Evolutionary conservation across 768 basidiomycete genomes (phyloP), one percentile per base, ranked within the genome.

Genomic region (Coprinopsis cinerea): DNA sequence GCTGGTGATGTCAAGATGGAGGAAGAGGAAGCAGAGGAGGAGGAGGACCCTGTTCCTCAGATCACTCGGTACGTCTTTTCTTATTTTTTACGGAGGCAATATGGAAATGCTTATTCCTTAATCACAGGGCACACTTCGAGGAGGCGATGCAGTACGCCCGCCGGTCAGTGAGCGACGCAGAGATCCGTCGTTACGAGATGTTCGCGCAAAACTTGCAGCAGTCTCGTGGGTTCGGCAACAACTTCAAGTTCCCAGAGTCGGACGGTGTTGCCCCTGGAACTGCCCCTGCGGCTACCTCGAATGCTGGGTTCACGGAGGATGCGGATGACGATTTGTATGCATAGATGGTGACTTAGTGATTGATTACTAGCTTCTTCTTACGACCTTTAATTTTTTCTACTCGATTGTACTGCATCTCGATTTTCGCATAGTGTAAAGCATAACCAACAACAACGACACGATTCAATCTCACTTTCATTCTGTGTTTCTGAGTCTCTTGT

Each of bases 121-220:
- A 47, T n/a, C 18, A 10, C 51, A 83, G 83, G 61, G 92, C 85
- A 0, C 95, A 98, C 77, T 98, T 98, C 59, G 95, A 98, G 71
- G 95, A 98, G 70, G 94, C 96, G 1, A 98, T 98, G 94, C 85
- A 87, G 69, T 98, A 81, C 60, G 94, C 96, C 54, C 87, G 96
- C 66, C 87, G 96, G 46, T 97, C 93, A 11, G 95, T 98, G 48
- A 93, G 92, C 11, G 94, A 97, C 63, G 83, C 88, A 56, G 95
- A 98, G 63, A 95, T 98, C 69, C 81, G 94, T 61, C 85, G 94
- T 47, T 99, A 98, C 68, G 95, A 98, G 79, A 93, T 96, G 85
- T 98, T 98, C 67, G 72, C 94, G n/a, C 57, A 90, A 85, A 92
- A 91, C 67, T 71, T 92, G 53, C 90, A 91, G 69, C 92, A 92